Percentiles rank a stretch among this genome's conserved stretches.
These are phyloP conservation scores for Stachybotrys echinatus DNA, from an alignment of 2,329 filamentous ascomycete genomes.

Conservation along the genomic window DNA sequence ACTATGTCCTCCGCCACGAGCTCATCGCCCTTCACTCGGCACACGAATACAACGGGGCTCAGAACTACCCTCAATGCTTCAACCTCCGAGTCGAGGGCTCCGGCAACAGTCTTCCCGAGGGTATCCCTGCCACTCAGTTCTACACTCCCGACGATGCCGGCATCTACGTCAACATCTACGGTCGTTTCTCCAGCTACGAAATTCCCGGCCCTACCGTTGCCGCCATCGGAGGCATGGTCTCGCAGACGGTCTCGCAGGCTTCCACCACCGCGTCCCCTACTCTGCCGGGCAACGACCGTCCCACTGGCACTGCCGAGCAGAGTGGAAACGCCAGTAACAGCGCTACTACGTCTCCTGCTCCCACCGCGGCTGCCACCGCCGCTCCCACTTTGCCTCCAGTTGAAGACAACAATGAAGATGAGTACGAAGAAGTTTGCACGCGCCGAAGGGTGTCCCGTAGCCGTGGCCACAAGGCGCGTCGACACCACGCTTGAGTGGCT, in stretches of 20 bases:
- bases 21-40: slow-evolving; percentile 44
- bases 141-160: slow-evolving; percentile 22
- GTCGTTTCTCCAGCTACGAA: slow-evolving; percentile 14
- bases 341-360: too few relatives aligned
- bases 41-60: slow-evolving; percentile 37
- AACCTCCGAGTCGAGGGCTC: slow-evolving; percentile 39
- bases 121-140: slow-evolving; percentile 22
- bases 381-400: too few relatives aligned
- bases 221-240: neutral
- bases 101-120: slow-evolving; percentile 24
- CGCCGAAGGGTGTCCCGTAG: too few relatives aligned
- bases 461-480: too few relatives aligned
- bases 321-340: too few relatives aligned
- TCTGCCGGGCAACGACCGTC: too few relatives aligned
- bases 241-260: neutral
- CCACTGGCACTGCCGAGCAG: too few relatives aligned
- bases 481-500: too few relatives aligned
- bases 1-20: slow-evolving; percentile 47
- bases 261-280: neutral
- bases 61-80: slow-evolving; percentile 47
- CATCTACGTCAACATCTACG: slow-evolving; percentile 27
- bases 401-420: too few relatives aligned
- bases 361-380: too few relatives aligned
- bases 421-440: too few relatives aligned
- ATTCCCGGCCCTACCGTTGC: slow-evolving; percentile 18